Evolutionary conservation across 2,329 filamentous ascomycete genomes (phyloP), one percentile per base, ranked within the genome.

Genomic region (Zopfia rhizophila): DNA sequence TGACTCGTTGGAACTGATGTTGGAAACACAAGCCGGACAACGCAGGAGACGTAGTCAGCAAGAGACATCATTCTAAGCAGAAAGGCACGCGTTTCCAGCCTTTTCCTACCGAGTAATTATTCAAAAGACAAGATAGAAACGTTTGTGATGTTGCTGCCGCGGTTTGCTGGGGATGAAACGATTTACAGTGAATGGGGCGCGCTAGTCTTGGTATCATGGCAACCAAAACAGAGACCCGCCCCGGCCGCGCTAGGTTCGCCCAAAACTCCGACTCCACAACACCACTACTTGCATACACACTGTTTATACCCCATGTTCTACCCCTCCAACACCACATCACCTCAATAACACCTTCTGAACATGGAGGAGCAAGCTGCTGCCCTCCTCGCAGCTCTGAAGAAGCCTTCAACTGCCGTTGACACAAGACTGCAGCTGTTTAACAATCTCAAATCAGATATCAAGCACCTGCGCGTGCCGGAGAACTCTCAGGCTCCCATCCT

Each of bases 381-480:
- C 51, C 75, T 84, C 48, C 68, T 84, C 55, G 75, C 73, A 45
- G 74, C 77, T 39, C 74, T 84, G 52, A 82, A 82, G 66, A 80
- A 81, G 69, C 82, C 83, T 59, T 88, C 90, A 60, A 80, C 82
- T 25, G 80, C 84, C 36, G 78, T 90, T 60, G 88, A 92, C 62
- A 74, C 80, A 38, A 91, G 91, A 68, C 81, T 91, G 54, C 78
- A 84, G 55, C 82, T 83, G 41, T 83, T 96, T 60, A 89, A 85
- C 48, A 80, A 78, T 62, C 78, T 92, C 73, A 96, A 96, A 75
- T 91, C 89, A 30, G 84, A 86, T 69, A 96, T 96, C 79, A 96
- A 96, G 73, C 91, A 96, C 72, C 88, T 89, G 69, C 91, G 91
- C 76, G 90, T 96, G 32, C 90, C 91, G 50, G 90, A 95, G 56